A percentile compares a stretch with the other conserved stretches of the same genome.
Evolutionary conservation across 2,329 filamentous ascomycete genomes (phyloP).

Genomic region (Cercospora sesami): DNA sequence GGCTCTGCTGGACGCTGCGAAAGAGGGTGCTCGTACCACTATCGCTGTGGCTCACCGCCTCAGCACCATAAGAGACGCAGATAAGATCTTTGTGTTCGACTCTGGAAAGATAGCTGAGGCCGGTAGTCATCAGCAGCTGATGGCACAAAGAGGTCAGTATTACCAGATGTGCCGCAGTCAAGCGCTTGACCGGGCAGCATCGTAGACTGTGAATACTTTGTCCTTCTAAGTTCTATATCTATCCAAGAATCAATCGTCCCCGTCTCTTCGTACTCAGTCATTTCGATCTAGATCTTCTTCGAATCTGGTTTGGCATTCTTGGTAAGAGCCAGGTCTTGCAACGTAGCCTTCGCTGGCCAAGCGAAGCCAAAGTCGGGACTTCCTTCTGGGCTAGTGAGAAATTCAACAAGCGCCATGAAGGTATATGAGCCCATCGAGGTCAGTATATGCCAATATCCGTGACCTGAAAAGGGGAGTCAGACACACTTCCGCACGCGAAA

Average conservation of each 20-base stretch:
- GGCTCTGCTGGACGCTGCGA: no score
- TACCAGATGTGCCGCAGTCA: no score
- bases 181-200: no score
- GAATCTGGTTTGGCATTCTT: not conserved
- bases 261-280: not conserved
- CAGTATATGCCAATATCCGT: conserved; percentile 77
- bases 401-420: conserved; percentile 34
- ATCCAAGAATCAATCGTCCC: not conserved
- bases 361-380: conserved; percentile 28
- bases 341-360: conserved; percentile 28
- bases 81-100: no score
- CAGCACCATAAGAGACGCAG: no score
- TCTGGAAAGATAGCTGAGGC: no score
- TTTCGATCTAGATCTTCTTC: not conserved
- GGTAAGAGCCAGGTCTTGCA: conserved; percentile 19
- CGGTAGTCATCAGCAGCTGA: no score
- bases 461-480: conserved; percentile 39
- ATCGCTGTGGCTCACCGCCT: no score
- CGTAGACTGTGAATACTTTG: no score
- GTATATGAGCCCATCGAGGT: conserved; percentile 52
- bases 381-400: conserved; percentile 24
- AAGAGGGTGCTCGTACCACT: no score
- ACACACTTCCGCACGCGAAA: not conserved
- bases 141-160: no score
- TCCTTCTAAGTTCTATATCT: not conserved